Base-by-base conservation (phyloP, 140 eudicot species). In the Cichorium intybus region DNA sequence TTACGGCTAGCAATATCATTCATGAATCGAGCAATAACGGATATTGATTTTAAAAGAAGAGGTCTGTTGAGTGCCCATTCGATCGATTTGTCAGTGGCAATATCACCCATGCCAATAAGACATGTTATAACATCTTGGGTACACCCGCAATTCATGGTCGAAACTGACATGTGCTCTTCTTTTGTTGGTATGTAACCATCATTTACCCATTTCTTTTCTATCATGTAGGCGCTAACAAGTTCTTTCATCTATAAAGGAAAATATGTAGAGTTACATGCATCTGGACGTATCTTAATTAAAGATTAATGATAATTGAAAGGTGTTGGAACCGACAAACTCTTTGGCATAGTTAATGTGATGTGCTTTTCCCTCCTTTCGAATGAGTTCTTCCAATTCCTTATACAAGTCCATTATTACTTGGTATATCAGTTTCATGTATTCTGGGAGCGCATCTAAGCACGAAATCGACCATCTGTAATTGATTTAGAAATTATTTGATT, bases 401-500 rank as follows among this genome's bases (percentile, higher is more conserved):
- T 54, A 73, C 26, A 69, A 43, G 7, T 81, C 68, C n/a, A 72
- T 11, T 7, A 81, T 46, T 21, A 51, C 16, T 24, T 47, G 24
- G 50, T 72, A 77, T 18, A 23, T 20, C 16, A 26, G 31, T 37
- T 50, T 77, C 83, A 81, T 68, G 77, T 81, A 77, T 4, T 34
- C 58, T 12, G 87, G 83, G 11, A 81, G 64, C 34, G 56, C 37
- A 10, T 82, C 73, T 7, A 58, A 5, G 51, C 59, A 68, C 33
- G 39, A 64, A 12, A 64, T 21, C 24, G 81, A 79, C 82, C 82
- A 79, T 63, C 88, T 82, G 21, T 5, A 35, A 59, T 59, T 59
- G 15, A 7, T 56, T 22, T 12, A 55, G 17, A 34, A 20, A 41
- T 28, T n/a, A 7, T 6, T 21, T 9, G 28, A 22, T 47, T 18